phyloP scores from a whole-genome alignment of 1,284 basidiomycete genomes.

The Ganoderma multipileum region DNA sequence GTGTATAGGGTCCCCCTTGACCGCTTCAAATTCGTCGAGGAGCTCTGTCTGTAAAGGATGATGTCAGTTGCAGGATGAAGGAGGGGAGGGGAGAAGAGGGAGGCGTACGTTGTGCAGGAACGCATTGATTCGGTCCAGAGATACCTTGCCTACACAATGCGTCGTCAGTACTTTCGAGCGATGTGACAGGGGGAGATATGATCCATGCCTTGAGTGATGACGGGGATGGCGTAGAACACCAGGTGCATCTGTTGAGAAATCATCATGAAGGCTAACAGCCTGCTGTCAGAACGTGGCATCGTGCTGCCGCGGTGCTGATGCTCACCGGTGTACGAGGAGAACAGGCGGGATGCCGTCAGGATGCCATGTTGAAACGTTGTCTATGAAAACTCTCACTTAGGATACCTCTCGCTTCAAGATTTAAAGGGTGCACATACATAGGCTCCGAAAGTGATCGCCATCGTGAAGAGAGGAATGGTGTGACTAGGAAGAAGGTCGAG shows the following conservation, averaged over 20 bases:
- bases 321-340: conserved; percentile 43
- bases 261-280: conserved; percentile 39
- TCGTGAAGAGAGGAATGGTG: conserved; percentile 67
- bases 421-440: conserved; percentile 41
- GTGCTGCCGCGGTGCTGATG: neutral
- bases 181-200: neutral
- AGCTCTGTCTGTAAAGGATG: conserved; percentile 45
- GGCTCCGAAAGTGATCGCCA: conserved; percentile 68
- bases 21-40: conserved; percentile 46
- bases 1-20: conserved; percentile 21
- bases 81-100: too few species aligned
- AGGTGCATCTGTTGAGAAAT: conserved; percentile 39
- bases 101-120: conserved; percentile 44
- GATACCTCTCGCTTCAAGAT: neutral
- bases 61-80: neutral
- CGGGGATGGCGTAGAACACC: conserved; percentile 38
- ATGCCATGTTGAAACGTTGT: conserved; percentile 5
- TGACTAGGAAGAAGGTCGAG: conserved; percentile 45
- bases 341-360: conserved; percentile 41
- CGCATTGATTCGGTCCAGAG: conserved; percentile 50
- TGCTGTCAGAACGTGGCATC: neutral
- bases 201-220: conserved; percentile 16
- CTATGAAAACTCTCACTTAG: conserved; percentile 16
- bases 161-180: neutral
- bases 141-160: conserved; percentile 44